These are phyloP conservation scores for Xenoacremonium recifei DNA, from an alignment of 2,329 filamentous ascomycete species.

Conservation along the genomic window DNA sequence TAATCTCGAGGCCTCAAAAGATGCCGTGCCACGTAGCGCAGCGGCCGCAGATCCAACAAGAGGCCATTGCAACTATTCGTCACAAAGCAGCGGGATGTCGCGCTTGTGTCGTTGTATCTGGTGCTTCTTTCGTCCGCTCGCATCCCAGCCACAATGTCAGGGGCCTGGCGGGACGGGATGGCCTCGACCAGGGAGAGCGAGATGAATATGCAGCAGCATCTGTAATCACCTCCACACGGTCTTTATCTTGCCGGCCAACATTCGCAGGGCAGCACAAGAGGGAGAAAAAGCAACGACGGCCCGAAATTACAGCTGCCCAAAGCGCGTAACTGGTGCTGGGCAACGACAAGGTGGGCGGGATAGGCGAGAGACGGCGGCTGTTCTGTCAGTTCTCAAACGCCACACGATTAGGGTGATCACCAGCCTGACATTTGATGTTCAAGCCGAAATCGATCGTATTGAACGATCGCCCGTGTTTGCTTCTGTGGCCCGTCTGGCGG, in stretches of 20 bases:
- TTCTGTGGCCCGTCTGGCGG: no score
- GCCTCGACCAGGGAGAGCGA: conserved; percentile 19
- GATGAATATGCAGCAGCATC: conserved; percentile 18
- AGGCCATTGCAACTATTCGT: background rate
- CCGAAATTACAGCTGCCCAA: background rate
- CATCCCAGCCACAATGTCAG: conserved; percentile 4
- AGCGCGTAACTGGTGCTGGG: background rate
- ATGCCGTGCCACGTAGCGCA: conserved; percentile 19
- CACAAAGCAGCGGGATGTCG: background rate
- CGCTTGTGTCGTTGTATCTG: background rate
- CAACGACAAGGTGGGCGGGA: no score
- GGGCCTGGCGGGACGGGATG: conserved; percentile 7
- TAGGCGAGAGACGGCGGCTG: background rate
- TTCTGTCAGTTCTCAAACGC: background rate
- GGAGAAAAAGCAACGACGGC: background rate
- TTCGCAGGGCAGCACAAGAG: conserved; percentile 2
- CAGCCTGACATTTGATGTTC: background rate
- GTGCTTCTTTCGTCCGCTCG: background rate
- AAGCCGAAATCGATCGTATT: no score
- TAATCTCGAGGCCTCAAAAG: conserved; percentile 6
- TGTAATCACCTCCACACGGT: conserved; percentile 6
- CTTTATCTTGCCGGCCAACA: conserved; percentile 10
- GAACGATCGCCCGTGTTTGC: no score
- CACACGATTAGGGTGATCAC: background rate
- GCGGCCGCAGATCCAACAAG: conserved; percentile 17